Evolutionary conservation across 1,139 yeast genomes (phyloP).

Genomic region (Yamadazyma taylorii): DNA sequence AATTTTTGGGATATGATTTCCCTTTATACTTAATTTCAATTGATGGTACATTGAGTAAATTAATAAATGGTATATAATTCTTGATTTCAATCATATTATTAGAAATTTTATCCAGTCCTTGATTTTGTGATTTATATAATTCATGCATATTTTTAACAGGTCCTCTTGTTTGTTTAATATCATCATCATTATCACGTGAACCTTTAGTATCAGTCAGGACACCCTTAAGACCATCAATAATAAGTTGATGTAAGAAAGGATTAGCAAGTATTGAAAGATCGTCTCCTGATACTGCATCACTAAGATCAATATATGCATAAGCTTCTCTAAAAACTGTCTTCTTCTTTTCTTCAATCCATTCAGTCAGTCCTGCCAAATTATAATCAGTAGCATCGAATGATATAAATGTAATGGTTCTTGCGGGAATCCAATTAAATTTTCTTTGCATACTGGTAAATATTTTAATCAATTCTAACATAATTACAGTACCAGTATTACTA

Average conservation of each 20-base stretch:
- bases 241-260: constrained; percentile 57
- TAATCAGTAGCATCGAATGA: constrained; percentile 87
- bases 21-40: constrained; percentile 56
- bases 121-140: constrained; percentile 26
- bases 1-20: constrained; percentile 51
- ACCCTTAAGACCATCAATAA: constrained; percentile 41
- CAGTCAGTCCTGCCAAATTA: constrained; percentile 82
- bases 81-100: constrained; percentile 52
- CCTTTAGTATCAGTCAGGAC: too few relatives aligned
- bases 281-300: constrained; percentile 69
- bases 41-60: constrained; percentile 68
- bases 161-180: too few relatives aligned
- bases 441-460: constrained; percentile 67
- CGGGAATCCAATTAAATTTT: constrained; percentile 76
- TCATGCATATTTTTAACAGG: constrained; percentile 27
- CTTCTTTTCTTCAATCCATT: constrained; percentile 64
- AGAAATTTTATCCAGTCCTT: constrained; percentile 27
- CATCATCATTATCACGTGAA: constrained; percentile 11
- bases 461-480: constrained; percentile 70
- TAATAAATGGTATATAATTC: constrained; percentile 68
- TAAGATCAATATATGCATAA: constrained; percentile 74
- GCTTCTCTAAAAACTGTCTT: constrained; percentile 60
- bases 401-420: constrained; percentile 77
- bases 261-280: constrained; percentile 59
- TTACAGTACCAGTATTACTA: constrained; percentile 75